Conservation (phyloP, 306 rosid genomes). For the Citrullus colocynthis region DNA sequence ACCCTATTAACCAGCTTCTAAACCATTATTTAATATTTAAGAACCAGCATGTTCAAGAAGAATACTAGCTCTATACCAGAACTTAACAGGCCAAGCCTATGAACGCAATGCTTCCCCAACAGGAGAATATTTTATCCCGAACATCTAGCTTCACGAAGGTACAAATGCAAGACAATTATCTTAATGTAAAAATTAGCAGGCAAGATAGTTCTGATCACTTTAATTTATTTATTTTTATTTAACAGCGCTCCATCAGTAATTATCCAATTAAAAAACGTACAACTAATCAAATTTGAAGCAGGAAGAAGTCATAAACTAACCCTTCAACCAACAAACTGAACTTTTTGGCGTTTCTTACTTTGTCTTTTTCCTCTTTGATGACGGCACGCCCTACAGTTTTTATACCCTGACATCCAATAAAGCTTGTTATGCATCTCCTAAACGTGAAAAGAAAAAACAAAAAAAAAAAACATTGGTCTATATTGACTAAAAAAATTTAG, state of each 20-base stretch:
- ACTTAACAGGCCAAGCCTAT: neutral
- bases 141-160: neutral
- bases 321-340: slow-evolving; percentile 74
- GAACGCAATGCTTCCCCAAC: neutral
- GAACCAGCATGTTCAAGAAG: neutral
- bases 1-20: neutral
- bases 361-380: slow-evolving; percentile 37
- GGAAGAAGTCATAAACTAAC: slow-evolving; percentile 38
- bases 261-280: neutral
- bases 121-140: neutral
- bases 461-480: neutral
- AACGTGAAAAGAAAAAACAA: neutral
- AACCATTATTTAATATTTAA: neutral
- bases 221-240: neutral
- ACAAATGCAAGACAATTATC: neutral
- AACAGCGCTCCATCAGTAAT: neutral
- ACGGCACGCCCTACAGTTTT: slow-evolving; percentile 67
- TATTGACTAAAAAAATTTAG: slow-evolving; percentile 1
- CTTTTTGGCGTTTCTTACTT: slow-evolving; percentile 23
- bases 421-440: neutral
- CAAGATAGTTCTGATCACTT: neutral
- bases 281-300: neutral
- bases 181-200: neutral
- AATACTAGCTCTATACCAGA: neutral
- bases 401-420: slow-evolving; percentile 55